A percentile compares a stretch with the other conserved stretches of the same genome.
phyloP scores from a whole-genome alignment of 768 basidiomycete genomes.

The Agrocybe chaxingu region DNA sequence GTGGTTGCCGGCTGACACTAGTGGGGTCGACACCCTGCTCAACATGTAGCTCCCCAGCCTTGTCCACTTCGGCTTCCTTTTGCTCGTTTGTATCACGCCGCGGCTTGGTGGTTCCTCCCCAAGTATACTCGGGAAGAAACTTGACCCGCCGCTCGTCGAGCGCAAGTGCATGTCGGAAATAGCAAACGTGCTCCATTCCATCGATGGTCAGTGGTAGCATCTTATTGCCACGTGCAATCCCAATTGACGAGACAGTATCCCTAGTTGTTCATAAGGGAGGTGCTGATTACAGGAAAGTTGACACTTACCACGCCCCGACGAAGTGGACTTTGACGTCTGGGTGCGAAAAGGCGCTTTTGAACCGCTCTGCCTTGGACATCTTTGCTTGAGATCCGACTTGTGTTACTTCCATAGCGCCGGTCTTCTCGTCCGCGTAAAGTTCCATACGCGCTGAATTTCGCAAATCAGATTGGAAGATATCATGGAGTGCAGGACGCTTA shows the following conservation, averaged over 20 bases:
- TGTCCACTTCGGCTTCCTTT: too few relatives aligned
- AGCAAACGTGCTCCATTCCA: constrained; percentile 28
- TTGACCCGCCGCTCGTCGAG: constrained; percentile 46
- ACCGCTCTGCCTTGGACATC: constrained; percentile 7
- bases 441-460: constrained; percentile 3
- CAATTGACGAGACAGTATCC: constrained; percentile 48
- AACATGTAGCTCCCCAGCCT: too few relatives aligned
- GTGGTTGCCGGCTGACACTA: too few relatives aligned
- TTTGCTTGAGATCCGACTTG: not conserved
- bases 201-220: constrained; percentile 28
- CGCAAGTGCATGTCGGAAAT: constrained; percentile 45
- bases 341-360: constrained; percentile 17
- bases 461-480: not conserved
- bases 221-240: constrained; percentile 25
- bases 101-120: constrained; percentile 11
- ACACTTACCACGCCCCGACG: constrained; percentile 37
- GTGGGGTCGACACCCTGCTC: too few relatives aligned
- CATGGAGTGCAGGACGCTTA: not conserved
- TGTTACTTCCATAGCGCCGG: constrained; percentile 2
- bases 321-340: constrained; percentile 37
- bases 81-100: too few relatives aligned
- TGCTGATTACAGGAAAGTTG: not conserved
- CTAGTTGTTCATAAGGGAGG: constrained; percentile 15
- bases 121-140: constrained; percentile 41
- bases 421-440: constrained; percentile 4